Evolutionary conservation across 2,329 filamentous ascomycete genomes (phyloP).

Genomic region (Canariomyces notabilis): DNA sequence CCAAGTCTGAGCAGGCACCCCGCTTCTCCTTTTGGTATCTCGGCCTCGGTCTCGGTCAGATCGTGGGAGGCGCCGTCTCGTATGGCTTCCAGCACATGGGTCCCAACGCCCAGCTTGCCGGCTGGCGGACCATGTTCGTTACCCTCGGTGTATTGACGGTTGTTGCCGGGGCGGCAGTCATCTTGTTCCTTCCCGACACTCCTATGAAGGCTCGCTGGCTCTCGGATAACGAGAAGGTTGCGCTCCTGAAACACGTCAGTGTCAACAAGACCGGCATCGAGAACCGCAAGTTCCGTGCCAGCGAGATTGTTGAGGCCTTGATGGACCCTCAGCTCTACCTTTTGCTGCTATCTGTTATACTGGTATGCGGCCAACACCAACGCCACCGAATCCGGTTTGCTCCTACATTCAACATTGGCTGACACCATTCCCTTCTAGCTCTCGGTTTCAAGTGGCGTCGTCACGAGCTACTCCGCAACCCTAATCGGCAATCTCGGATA

Average conservation of each 20-base stretch:
- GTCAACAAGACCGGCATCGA: slow-evolving; percentile 55
- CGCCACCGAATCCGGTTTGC: not conserved
- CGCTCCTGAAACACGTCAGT: slow-evolving; percentile 48
- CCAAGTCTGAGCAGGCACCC: slow-evolving; percentile 51
- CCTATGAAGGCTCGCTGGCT: slow-evolving; percentile 42
- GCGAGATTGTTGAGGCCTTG: slow-evolving; percentile 49
- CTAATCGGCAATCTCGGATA: slow-evolving; percentile 47
- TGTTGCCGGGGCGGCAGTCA: slow-evolving; percentile 36
- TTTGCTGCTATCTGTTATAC: slow-evolving; percentile 43
- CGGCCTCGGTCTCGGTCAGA: slow-evolving; percentile 55
- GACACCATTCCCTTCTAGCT: slow-evolving; percentile 29
- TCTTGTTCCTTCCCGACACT: slow-evolving; percentile 44
- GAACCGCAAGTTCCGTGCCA: slow-evolving; percentile 47
- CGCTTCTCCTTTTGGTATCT: slow-evolving; percentile 59
- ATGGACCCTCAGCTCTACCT: slow-evolving; percentile 49
- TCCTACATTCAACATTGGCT: slow-evolving; percentile 7
- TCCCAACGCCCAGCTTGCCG: slow-evolving; percentile 29
- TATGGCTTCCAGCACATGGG: slow-evolving; percentile 52
- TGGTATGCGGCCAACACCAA: slow-evolving; percentile 34
- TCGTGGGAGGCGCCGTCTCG: slow-evolving; percentile 40
- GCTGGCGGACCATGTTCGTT: slow-evolving; percentile 49
- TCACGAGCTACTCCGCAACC: slow-evolving; percentile 51
- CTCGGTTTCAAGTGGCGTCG: slow-evolving; percentile 48
- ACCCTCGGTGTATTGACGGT: slow-evolving; percentile 43
- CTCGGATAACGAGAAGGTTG: slow-evolving; percentile 37